A percentile compares a stretch with the other conserved stretches of the same genome.
Evolutionary conservation across 768 basidiomycete species (phyloP).

Genomic region (Mycena haematopus): DNA sequence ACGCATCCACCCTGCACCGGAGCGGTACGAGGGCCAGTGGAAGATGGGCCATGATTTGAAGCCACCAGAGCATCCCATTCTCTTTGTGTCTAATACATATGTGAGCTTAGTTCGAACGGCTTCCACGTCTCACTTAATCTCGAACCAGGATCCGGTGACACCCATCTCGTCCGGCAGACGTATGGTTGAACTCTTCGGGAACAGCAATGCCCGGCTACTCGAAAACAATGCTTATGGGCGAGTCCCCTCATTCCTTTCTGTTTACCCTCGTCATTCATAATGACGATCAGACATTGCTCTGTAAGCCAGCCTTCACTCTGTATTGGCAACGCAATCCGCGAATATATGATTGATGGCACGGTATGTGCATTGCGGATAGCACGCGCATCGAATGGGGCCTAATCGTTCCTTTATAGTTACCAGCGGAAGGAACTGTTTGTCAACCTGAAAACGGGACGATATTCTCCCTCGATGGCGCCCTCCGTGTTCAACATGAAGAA

Average conservation of each 20-base stretch:
- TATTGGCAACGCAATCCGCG: conserved; percentile 7
- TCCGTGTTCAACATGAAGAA: neutral
- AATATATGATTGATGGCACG: conserved; percentile 13
- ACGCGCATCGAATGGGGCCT: neutral
- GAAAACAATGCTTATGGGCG: conserved; percentile 17
- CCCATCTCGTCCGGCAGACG: conserved; percentile 15
- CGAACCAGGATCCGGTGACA: conserved; percentile 9
- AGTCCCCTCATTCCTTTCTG: neutral
- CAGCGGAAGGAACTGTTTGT: conserved; percentile 1
- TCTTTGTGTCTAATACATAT: conserved; percentile 21
- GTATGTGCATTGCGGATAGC: neutral
- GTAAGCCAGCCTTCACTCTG: conserved; percentile 15
- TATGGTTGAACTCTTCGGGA: conserved; percentile 14
- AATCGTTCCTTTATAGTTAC: neutral
- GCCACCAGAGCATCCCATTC: conserved; percentile 15
- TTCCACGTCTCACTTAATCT: neutral
- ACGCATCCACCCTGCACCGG: conserved; percentile 9
- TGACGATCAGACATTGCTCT: conserved; percentile 3
- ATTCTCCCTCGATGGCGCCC: neutral
- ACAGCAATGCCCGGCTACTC: conserved; percentile 11
- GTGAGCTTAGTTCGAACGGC: neutral
- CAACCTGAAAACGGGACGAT: conserved; percentile 4
- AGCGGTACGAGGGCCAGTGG: conserved; percentile 16
- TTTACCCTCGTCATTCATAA: neutral
- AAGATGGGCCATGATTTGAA: conserved; percentile 15